Evolutionary conservation across 768 basidiomycete species (phyloP).

Genomic region (Tulasnella sp.): DNA sequence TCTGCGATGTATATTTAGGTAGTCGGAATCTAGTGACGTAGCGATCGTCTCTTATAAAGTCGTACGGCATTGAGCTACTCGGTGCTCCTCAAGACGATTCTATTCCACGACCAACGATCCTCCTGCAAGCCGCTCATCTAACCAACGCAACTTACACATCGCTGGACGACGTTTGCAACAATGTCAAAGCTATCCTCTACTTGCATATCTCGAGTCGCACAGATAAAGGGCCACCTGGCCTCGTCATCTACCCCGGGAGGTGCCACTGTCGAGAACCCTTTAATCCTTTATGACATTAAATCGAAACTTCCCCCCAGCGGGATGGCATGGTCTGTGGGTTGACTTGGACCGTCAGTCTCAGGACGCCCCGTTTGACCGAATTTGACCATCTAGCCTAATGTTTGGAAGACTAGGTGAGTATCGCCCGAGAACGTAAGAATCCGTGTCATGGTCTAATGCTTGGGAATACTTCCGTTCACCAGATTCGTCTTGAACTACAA

Average conservation of each 20-base stretch:
- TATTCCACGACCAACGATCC: no score
- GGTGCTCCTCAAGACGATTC: no score
- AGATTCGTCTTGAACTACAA: constrained; percentile 19
- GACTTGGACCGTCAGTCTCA: not conserved
- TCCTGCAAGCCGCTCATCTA: no score
- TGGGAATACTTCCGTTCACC: not conserved
- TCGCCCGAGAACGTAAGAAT: not conserved
- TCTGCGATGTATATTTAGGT: no score
- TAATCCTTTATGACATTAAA: constrained; percentile 20
- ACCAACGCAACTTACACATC: not conserved
- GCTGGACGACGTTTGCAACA: not conserved
- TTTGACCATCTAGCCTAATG: constrained; percentile 6
- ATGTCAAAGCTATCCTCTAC: not conserved
- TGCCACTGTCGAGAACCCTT: not conserved
- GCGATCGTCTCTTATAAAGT: no score
- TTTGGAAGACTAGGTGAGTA: constrained; percentile 14
- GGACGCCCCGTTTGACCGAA: not conserved
- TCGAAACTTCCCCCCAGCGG: not conserved
- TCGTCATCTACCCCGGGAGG: not conserved
- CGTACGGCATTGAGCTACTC: no score
- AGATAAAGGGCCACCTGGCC: not conserved
- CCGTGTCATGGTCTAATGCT: not conserved
- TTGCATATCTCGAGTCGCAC: constrained; percentile 9
- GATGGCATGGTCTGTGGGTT: constrained; percentile 11
- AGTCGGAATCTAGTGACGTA: no score